phyloP scores from a whole-genome alignment of 2,329 filamentous ascomycete species.

The Pseudogymnoascus sp. region DNA sequence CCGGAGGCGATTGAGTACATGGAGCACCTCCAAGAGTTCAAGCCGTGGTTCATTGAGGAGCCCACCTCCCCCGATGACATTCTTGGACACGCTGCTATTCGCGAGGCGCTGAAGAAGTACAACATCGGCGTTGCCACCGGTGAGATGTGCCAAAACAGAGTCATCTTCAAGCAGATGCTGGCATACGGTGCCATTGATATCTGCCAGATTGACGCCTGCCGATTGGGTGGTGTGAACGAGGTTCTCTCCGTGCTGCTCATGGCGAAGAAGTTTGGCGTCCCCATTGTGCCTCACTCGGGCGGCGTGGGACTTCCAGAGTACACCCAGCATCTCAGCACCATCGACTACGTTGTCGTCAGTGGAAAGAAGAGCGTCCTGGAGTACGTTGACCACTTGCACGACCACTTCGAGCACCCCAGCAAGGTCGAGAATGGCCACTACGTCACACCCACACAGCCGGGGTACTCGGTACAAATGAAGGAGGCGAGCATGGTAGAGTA shows the following conservation, averaged over 20 bases:
- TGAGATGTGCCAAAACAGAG: constrained; percentile 90
- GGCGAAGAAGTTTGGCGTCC: constrained; percentile 50
- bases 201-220: constrained; percentile 84
- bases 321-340: constrained; percentile 84
- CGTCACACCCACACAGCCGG: constrained; percentile 71
- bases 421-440: constrained; percentile 80
- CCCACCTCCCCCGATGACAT: constrained; percentile 83
- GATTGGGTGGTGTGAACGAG: constrained; percentile 81
- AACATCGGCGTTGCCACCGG: constrained; percentile 79
- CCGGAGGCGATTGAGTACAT: constrained; percentile 82
- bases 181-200: constrained; percentile 72
- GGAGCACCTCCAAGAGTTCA: constrained; percentile 68
- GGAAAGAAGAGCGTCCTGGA: constrained; percentile 77
- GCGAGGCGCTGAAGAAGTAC: constrained; percentile 63
- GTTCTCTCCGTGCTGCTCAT: constrained; percentile 70
- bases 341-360: constrained; percentile 82
- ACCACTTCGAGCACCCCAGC: constrained; percentile 80
- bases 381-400: constrained; percentile 88
- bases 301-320: constrained; percentile 90
- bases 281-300: constrained; percentile 81
- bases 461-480: constrained; percentile 94
- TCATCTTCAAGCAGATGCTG: constrained; percentile 86
- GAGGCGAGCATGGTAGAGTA: constrained; percentile 74
- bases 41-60: constrained; percentile 90
- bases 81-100: constrained; percentile 73